Base-by-base conservation (phyloP, 2,329 filamentous ascomycete species). In the Claviceps sp. region DNA sequence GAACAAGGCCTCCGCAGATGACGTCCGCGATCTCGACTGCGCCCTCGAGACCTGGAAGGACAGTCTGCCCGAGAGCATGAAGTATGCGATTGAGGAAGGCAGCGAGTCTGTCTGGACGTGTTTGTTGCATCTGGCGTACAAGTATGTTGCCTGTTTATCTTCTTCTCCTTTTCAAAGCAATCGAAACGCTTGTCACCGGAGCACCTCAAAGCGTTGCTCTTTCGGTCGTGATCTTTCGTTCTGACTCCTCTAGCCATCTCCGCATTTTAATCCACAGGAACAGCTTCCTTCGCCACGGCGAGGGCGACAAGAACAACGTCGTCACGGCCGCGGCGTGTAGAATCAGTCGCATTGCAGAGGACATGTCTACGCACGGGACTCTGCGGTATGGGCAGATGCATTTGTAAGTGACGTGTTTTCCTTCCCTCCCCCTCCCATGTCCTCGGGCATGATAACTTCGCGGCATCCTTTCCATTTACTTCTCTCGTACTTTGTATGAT, bases 311-410 rank as follows among this genome's bases (percentile, higher is more conserved):
- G 14, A 63, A 62, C 34, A 61, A 58, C 4, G 62, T 63, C 16
- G 65, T 64, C 6, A 59, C 63, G 2, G 58, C 57, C 0, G 66
- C 67, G 0, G 67, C 67, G 1, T 64, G 64, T 8, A 59, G 62
- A 20, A 66, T 69, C 36, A 68, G 63, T 50, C 57, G 66, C 9
- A 69, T 69, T 24, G 66, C 65, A 6, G 66, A 69, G 34, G 66
- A 70, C 54, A 68, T 69, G 66, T 62, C 64, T 0, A 61, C 65
- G 4, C 58, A 65, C 9, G 61, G 63, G 11, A 65, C 58, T 0
- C 59, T 66, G 8, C 63, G 64, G 3, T 68, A 67, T 40, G 66
- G 64, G 0, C 67, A 69, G 38, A 68, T 70, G 65, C 67, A 70
- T 52, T 46, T 68, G 66, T 67, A 48, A 50, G 63, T 55, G 11